Evolutionary conservation across 2,329 filamentous ascomycete species (phyloP).

Genomic region (Exophiala dermatitidis): DNA sequence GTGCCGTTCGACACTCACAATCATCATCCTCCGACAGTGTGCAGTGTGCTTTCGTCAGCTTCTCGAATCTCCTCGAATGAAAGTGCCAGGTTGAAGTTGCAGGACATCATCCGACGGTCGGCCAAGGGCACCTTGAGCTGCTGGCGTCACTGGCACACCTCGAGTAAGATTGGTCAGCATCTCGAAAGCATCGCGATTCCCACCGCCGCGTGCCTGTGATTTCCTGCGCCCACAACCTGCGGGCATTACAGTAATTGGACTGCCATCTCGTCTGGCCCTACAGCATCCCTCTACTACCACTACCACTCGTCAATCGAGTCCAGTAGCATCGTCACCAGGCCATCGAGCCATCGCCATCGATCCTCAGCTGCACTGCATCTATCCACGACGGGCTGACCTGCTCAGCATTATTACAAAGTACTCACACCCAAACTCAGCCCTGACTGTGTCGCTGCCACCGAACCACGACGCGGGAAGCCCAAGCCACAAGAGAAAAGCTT

Average conservation of each 20-base stretch:
- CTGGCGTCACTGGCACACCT: neutral
- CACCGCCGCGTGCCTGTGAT: neutral
- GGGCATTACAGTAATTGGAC: neutral
- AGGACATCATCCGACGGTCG: neutral
- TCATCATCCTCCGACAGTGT: no score
- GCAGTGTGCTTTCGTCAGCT: neutral
- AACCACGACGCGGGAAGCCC: neutral
- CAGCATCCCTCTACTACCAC: no score
- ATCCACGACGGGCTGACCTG: neutral
- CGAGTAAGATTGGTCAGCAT: slow-evolving; percentile 7
- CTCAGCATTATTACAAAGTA: neutral
- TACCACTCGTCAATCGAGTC: no score
- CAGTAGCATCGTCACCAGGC: no score
- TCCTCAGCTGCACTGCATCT: neutral
- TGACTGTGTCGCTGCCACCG: neutral
- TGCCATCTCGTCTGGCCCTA: neutral
- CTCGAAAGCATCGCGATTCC: neutral
- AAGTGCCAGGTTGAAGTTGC: neutral
- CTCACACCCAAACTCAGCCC: neutral
- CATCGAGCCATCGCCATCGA: neutral
- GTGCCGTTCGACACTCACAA: no score
- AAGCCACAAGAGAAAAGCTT: neutral
- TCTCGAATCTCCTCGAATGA: neutral
- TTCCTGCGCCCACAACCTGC: no score
- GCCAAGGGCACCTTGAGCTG: neutral